A percentile compares a stretch with the other conserved stretches of the same genome.
Conservation (phyloP, 2,329 filamentous ascomycete species). For the Phaeosphaeriaceae sp. region DNA sequence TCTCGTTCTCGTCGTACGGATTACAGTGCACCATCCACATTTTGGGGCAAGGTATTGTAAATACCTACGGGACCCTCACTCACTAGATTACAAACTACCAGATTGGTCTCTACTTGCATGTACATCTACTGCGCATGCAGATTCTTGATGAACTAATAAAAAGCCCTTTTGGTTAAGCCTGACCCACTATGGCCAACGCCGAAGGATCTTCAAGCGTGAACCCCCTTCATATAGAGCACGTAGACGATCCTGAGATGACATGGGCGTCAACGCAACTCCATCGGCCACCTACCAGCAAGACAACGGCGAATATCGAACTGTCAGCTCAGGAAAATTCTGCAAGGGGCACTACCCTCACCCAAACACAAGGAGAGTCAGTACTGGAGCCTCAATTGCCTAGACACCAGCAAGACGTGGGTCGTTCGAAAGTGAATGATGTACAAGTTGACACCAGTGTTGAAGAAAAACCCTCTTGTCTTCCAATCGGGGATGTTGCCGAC, state of each 20-base stretch:
- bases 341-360: background rate
- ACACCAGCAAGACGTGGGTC: too few species aligned
- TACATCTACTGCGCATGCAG: too few species aligned
- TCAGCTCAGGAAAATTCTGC: background rate
- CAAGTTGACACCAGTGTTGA: background rate
- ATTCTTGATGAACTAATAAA: too few species aligned
- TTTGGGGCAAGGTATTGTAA: too few species aligned
- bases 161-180: too few species aligned
- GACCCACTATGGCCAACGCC: background rate
- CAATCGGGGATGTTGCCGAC: slow-evolving; percentile 14
- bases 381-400: too few species aligned
- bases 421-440: too few species aligned
- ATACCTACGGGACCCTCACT: too few species aligned
- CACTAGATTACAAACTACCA: too few species aligned
- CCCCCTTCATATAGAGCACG: background rate
- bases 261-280: background rate
- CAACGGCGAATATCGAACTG: background rate
- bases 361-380: background rate
- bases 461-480: background rate
- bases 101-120: too few species aligned
- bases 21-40: too few species aligned
- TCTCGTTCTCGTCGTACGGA: too few species aligned
- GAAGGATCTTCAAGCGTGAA: background rate
- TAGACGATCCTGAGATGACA: background rate
- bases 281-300: background rate